These are phyloP conservation scores for Linanthus parryae DNA, from an alignment of 148 eudicot genomes.

Conservation along the genomic window DNA sequence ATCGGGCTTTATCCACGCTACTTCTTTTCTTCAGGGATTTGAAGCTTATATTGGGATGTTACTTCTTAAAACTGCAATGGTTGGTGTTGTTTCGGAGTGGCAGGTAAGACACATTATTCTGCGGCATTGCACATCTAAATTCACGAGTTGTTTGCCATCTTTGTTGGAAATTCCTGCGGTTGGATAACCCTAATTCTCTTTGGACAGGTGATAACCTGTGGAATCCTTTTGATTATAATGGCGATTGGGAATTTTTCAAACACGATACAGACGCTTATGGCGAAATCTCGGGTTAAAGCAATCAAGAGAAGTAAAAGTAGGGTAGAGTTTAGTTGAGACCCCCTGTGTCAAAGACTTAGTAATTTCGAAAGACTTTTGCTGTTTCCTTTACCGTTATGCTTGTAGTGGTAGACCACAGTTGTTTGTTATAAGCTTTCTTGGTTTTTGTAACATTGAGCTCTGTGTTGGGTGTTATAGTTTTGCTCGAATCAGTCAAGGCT, in stretches of 20 bases:
- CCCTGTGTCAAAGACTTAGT: too few relatives aligned
- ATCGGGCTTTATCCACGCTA: too few relatives aligned
- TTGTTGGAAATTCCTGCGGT: neutral
- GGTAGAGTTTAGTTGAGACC: neutral
- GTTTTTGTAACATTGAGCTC: too few relatives aligned
- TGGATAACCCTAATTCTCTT: neutral
- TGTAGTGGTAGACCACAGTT: too few relatives aligned
- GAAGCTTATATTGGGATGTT: conserved; percentile 51
- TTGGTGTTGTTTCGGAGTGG: conserved; percentile 47
- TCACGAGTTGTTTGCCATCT: neutral
- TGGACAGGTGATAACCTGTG: conserved; percentile 47
- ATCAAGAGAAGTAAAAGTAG: conserved; percentile 7
- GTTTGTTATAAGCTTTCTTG: too few relatives aligned
- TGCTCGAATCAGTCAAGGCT: too few relatives aligned
- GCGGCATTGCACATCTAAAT: neutral
- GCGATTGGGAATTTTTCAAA: neutral
- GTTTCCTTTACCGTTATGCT: too few relatives aligned
- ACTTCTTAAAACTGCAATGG: conserved; percentile 46
- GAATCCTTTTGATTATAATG: conserved; percentile 34
- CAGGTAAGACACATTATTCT: conserved; percentile 26
- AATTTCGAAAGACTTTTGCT: too few relatives aligned
- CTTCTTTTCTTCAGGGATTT: conserved; percentile 32
- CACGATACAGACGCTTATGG: conserved; percentile 2
- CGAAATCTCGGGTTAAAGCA: neutral
- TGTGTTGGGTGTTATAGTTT: too few relatives aligned